Conservation (phyloP, 208 protist species). For the Vickermania ingenoplastis region DNA sequence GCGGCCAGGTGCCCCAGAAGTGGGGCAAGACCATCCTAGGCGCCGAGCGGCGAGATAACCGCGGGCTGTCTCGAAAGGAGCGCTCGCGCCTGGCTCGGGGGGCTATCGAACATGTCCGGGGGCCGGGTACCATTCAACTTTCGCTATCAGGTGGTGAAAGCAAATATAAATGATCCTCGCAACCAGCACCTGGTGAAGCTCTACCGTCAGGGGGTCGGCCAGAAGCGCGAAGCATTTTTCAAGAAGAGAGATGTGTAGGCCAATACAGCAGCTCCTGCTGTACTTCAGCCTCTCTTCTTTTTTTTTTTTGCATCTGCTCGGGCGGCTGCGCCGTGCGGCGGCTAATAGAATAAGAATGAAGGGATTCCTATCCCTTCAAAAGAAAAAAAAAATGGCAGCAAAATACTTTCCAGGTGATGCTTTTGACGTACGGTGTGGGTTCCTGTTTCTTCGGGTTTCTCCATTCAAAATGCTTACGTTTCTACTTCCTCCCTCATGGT, state of each 20-base stretch:
- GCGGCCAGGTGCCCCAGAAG: not conserved
- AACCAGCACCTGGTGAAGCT: conserved; percentile 36
- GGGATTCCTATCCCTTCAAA: not conserved
- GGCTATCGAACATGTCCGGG: conserved; percentile 55
- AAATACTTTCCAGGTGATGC: not conserved
- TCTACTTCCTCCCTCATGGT: too few relatives aligned
- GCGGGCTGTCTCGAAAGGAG: conserved; percentile 54
- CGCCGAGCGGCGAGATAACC: conserved; percentile 41
- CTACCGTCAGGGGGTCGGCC: conserved; percentile 37
- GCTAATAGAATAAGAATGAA: not conserved
- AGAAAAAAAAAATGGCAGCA: not conserved
- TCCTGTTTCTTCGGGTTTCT: too few relatives aligned
- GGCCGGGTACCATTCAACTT: conserved; percentile 82
- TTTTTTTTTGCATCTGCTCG: too few relatives aligned
- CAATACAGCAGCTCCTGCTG: too few relatives aligned
- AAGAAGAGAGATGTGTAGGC: conserved; percentile 17
- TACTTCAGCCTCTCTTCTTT: too few relatives aligned
- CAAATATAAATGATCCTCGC: conserved; percentile 58
- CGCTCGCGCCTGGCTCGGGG: conserved; percentile 44
- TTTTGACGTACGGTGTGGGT: not conserved
- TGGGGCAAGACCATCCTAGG: conserved; percentile 25
- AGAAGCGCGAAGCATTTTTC: conserved; percentile 43
- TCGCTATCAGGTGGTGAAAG: conserved; percentile 74
- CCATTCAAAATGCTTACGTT: too few relatives aligned
- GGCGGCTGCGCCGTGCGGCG: not conserved